phyloP scores from a whole-genome alignment of 805 yeast species.

The Metschnikowia lachancei region DNA sequence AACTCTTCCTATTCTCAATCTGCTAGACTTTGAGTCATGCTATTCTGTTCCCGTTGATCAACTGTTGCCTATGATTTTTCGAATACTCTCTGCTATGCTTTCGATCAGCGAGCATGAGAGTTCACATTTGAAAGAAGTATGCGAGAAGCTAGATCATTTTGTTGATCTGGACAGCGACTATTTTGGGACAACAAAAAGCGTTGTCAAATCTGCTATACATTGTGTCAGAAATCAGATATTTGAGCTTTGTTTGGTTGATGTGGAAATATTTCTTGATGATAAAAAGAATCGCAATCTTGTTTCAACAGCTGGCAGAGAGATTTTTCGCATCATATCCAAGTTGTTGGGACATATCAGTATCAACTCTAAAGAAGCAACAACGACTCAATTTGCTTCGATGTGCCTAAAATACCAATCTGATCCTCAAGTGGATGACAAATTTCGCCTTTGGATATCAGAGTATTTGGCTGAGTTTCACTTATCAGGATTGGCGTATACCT shows the following conservation, averaged over 20 bases:
- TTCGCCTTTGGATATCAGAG: conserved; percentile 13
- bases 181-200: conserved; percentile 3
- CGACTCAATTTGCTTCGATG: conserved; percentile 1
- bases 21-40: conserved; percentile 7
- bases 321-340: conserved; percentile 2
- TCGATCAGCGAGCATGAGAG: background rate
- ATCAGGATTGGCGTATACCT: conserved; percentile 8
- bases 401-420: conserved; percentile 1
- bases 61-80: conserved; percentile 3
- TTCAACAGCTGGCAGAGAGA: background rate
- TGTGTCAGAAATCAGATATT: background rate
- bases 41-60: background rate
- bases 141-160: background rate
- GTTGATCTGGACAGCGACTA: background rate
- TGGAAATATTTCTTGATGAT: conserved; percentile 8
- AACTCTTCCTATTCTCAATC: conserved; percentile 14
- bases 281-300: background rate
- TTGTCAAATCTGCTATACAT: background rate
- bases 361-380: background rate
- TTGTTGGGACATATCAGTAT: background rate
- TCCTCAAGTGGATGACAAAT: background rate
- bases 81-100: conserved; percentile 9
- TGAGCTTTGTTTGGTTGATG: background rate
- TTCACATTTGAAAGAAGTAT: background rate
- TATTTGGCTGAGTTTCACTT: conserved; percentile 16